Evolutionary conservation across 495 filamentous ascomycete genomes (phyloP), one percentile per base, ranked within the genome.

Genomic region (Penicillium desertorum): DNA sequence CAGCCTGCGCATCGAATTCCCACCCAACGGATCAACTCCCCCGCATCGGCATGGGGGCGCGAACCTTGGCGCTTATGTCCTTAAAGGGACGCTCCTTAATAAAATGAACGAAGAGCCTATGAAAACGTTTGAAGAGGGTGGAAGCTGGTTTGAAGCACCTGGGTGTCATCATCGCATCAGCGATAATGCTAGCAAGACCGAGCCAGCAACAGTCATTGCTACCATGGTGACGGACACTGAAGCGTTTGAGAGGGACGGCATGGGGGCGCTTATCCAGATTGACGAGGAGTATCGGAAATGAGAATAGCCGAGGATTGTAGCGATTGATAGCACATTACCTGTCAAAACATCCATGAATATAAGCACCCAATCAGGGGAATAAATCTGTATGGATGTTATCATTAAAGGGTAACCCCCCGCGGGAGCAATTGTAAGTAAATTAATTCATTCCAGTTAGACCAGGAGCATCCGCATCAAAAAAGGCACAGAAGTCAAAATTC

Each of bases 131-230:
- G 12, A 59, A 17, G 25, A 41, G 3, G 75, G 74, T 1, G 73
- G 64, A 8, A 63, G 62, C 16, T 78, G 67, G 63, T 76, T 68
- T 48, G 75, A 80, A 58, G 71, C 72, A 9, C 76, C 76, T 0
- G 75, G 75, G 1, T 80, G 77, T 42, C 74, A 76, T 43, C 75
- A 80, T 58, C 60, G 67, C 25, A 65, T 72, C 45, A 75, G 75
- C 45, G 70, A 70, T 39, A 78, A 78, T 59, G 63, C 61, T 4
- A 73, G 72, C 58, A 61, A 65, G 48, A 72, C 65, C 4, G 71
- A 71, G 48, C 54, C 67, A 3, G 70, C 71, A 0, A 54, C 52
- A 9, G 34, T 76, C 4, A 50, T 75, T 17, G 74, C 61, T 6
- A 69, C 54, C 44, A 48, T 77, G 19, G 48, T 77, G 19, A 43